Evolutionary conservation across 345 rosid genomes (phyloP).

Genomic region (Eutrema yunnanense): DNA sequence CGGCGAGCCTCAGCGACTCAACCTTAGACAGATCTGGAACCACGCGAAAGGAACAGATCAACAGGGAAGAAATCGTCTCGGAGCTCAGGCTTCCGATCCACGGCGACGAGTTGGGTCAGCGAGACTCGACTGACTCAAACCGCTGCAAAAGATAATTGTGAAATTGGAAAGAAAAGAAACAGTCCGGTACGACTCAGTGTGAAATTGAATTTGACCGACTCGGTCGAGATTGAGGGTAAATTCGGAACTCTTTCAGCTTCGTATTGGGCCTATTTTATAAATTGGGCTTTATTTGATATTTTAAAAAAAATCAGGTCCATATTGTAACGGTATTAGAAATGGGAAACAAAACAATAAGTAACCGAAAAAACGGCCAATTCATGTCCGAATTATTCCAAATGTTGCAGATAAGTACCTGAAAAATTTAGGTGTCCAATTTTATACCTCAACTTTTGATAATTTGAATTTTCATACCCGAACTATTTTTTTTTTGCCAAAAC

Average conservation of each 20-base stretch:
- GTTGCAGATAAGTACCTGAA: too few relatives aligned
- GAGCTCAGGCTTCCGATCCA: constrained; percentile 21
- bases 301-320: background rate
- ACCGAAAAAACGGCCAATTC: background rate
- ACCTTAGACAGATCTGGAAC: too few relatives aligned
- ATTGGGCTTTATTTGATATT: background rate
- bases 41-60: background rate
- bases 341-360: background rate
- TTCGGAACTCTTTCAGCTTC: background rate
- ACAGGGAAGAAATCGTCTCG: background rate
- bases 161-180: too few relatives aligned
- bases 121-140: constrained; percentile 24
- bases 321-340: background rate
- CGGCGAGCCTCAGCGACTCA: too few relatives aligned
- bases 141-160: background rate
- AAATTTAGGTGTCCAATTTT: too few relatives aligned
- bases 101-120: constrained; percentile 11
- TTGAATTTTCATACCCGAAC: too few relatives aligned
- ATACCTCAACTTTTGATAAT: too few relatives aligned
- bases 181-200: constrained; percentile 1
- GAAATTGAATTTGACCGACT: constrained; percentile 1
- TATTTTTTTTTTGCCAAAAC: too few relatives aligned
- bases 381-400: too few relatives aligned
- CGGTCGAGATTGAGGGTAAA: background rate
- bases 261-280: background rate